Evolutionary conservation across 257 asterid genomes (phyloP), one percentile per base, ranked within the genome.

Genomic region (Solanum etuberosum): DNA sequence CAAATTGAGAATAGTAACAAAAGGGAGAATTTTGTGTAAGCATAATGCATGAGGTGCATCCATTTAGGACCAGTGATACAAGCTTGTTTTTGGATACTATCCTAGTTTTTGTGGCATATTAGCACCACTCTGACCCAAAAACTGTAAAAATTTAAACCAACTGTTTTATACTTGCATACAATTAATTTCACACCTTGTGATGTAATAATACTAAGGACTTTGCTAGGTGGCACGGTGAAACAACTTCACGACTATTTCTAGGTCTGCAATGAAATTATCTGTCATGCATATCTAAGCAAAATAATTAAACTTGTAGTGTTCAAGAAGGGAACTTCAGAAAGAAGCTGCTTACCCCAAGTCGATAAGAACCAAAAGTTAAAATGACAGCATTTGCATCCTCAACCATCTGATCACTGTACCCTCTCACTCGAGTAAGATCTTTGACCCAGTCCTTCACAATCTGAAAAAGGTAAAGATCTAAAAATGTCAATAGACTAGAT

Each of bases 311-410:
- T n/a, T 5, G 12, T 38, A 74, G 42, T 61, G 76, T 61, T 63
- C 61, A 83, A 67, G 77, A 83, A 61, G 78, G 37, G 68, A 86
- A 31, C 74, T 0, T 68, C 54, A 23, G 57, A 88, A n/a, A 65
- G 67, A 87, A 85, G 86, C 42, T 86, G 51, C 93, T 92, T 91
- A 97, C 99, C 88, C 99, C 99, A 35, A 97, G 97, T 43, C 98
- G 93, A 88, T 97, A 95, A 89, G 99, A 97, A 88, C 99, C 99
- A 90, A 97, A 97, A 16, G 99, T 97, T 46, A 94, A 91, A 84
- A 97, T 92, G 46, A 92, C 92, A 18, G 99, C 98, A 90, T 95
- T 97, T 86, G 99, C 98, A 88, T 95, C 99, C 92, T 96, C 97
- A 87, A 95, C 97, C 95, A 93, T 93, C 87, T 92, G 95, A 70